Evolutionary conservation across 768 basidiomycete genomes (phyloP), one percentile per base, ranked within the genome.

Genomic region (Cyclocybe aegerita): DNA sequence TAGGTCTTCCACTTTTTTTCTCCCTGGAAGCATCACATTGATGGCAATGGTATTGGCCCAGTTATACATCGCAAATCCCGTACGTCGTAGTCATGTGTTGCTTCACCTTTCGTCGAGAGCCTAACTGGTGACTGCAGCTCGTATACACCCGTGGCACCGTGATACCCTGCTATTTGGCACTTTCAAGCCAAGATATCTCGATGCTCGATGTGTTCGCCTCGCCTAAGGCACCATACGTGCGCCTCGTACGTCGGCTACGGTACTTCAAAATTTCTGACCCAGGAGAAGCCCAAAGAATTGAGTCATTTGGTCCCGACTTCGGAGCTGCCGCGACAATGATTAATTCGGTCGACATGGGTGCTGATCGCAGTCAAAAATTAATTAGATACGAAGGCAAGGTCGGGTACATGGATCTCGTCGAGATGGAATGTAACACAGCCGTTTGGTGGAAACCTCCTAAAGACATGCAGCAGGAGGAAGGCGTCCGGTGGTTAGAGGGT

Each of bases 121-220:
- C 16, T 42, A 6, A 15, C 4, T 16, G 11, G 7, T 34, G 8
- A 43, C 42, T 14, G n/a, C 33, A 63, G 64, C 44, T 63, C 4
- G 52, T 50, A 4, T 67, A 67, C 48, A 59, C 64, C 3, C 52
- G 63, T 17, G 63, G 62, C 3, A 57, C 61, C n/a, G 50, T 59
- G 12, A 62, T 67, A 15, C 60, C 65, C 12, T 64, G 62, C 48
- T 57, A 58, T 43, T n/a, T 64, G 11, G 49, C 47, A 4, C 43
- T 63, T 12, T 38, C 37, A n/a, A 56, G 61, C 46, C 33, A 50
- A 9, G 56, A 61, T 40, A n/a, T 44, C 9, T 53, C 60, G 23
- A 55, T 53, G 7, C 50, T 62, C 3, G 50, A 54, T 14, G 30
- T 52, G 3, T 53, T 65, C 14, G 46, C 53, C 12, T 46, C 40